Percentiles rank a stretch among this genome's conserved stretches.
phyloP scores from a whole-genome alignment of 148 eudicot species.

The Dysphania ambrosioides region DNA sequence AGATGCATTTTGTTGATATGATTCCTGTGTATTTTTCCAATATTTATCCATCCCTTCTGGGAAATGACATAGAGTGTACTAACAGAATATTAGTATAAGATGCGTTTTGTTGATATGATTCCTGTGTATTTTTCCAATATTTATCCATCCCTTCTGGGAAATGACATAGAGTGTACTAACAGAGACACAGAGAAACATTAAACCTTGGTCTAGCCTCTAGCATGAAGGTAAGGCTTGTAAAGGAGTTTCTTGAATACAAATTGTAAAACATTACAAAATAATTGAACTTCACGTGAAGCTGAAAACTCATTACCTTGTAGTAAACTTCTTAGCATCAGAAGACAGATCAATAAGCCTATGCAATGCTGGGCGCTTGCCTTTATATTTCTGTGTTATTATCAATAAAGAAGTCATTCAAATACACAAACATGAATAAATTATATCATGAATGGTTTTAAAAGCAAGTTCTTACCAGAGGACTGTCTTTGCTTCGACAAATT shows the following conservation, averaged over 20 bases:
- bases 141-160: background rate
- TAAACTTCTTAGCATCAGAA: conserved; percentile 55
- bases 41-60: background rate
- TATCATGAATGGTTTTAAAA: background rate
- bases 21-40: background rate
- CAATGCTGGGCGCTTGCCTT: conserved; percentile 54
- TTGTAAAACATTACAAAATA: background rate
- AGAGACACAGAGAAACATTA: background rate
- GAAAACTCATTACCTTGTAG: conserved; percentile 47
- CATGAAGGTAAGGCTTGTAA: background rate
- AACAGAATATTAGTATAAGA: too few species aligned
- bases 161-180: background rate
- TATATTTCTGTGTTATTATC: conserved; percentile 46
- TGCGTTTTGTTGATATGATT: too few species aligned
- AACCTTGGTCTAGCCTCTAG: background rate
- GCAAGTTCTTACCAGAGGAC: conserved; percentile 53
- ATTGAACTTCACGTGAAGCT: background rate
- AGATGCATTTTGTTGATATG: too few species aligned
- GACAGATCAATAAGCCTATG: conserved; percentile 51
- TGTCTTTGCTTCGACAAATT: conserved; percentile 49
- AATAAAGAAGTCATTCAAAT: conserved; percentile 4
- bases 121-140: background rate
- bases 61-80: background rate
- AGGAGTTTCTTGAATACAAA: background rate
- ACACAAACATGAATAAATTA: conserved; percentile 5